These are phyloP conservation scores for Jamesozyma gamospora DNA, from an alignment of 805 yeast genomes.

Conservation along the genomic window DNA sequence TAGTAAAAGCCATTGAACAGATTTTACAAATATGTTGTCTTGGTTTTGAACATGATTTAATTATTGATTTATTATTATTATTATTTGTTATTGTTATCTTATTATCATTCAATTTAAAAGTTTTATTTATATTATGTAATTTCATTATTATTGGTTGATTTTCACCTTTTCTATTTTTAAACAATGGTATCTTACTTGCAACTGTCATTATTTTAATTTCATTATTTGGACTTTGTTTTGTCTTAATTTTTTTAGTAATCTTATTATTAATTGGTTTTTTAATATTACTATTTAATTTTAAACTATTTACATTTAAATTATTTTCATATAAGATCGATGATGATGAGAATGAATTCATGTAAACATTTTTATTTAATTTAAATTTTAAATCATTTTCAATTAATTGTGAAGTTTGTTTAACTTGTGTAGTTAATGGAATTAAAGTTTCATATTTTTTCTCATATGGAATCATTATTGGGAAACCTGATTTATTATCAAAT, in stretches of 20 bases:
- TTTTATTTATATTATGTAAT: background rate
- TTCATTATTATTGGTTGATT: slow-evolving; percentile 5
- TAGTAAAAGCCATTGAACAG: slow-evolving; percentile 46
- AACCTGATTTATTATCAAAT: background rate
- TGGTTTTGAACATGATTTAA: slow-evolving; percentile 2
- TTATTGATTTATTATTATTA: too few relatives aligned
- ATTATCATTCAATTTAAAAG: background rate
- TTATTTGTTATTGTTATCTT: slow-evolving; percentile 2
- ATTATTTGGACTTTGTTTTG: background rate
- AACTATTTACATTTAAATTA: too few relatives aligned
- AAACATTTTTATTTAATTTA: slow-evolving; percentile 13
- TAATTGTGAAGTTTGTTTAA: slow-evolving; percentile 2
- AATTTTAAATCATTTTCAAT: slow-evolving; percentile 17
- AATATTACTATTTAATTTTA: too few relatives aligned
- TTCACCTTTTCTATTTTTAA: slow-evolving; percentile 1
- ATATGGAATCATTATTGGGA: background rate
- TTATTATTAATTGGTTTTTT: too few relatives aligned
- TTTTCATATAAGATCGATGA: too few relatives aligned
- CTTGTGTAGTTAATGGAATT: slow-evolving; percentile 11
- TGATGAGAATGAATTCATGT: background rate
- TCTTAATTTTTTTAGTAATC: background rate
- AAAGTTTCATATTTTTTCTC: slow-evolving; percentile 13
- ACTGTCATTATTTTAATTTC: slow-evolving; percentile 1
- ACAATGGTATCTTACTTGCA: slow-evolving; percentile 1
- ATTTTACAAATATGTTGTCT: slow-evolving; percentile 24